A percentile compares a stretch with the other conserved stretches of the same genome.
phyloP scores from a whole-genome alignment of 805 yeast genomes.

The Debaryomyces prosopidis region DNA sequence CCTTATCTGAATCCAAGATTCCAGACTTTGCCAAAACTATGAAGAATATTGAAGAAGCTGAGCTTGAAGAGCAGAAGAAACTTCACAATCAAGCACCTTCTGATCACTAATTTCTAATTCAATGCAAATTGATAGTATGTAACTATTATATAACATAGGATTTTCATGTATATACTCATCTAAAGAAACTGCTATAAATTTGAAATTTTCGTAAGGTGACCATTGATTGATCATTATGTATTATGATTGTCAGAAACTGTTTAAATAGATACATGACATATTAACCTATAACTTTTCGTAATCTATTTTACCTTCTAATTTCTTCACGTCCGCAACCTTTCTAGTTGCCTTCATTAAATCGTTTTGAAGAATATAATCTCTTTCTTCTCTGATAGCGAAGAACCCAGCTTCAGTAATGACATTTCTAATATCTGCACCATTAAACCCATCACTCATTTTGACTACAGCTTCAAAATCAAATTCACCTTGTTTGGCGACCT shows the following conservation, averaged over 20 bases:
- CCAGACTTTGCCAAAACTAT: constrained; percentile 34
- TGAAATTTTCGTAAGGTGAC: background rate
- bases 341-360: constrained; percentile 98
- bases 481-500: constrained; percentile 88
- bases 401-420: constrained; percentile 98
- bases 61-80: constrained; percentile 1
- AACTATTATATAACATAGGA: background rate
- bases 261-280: background rate
- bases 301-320: constrained; percentile 92
- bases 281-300: constrained; percentile 77
- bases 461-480: constrained; percentile 96
- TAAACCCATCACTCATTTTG: constrained; percentile 98
- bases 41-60: constrained; percentile 17
- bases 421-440: constrained; percentile 97
- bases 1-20: constrained; percentile 27
- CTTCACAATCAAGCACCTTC: background rate
- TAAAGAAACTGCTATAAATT: background rate
- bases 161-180: constrained; percentile 2
- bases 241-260: background rate
- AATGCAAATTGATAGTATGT: background rate
- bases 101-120: too few relatives aligned
- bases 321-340: constrained; percentile 95
- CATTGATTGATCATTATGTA: background rate
- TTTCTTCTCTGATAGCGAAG: constrained; percentile 95
- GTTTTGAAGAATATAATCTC: constrained; percentile 89